Evolutionary conservation across 202 grass and related monocot genomes (phyloP), one percentile per base, ranked within the genome.

Genomic region (Musa balbisiana): DNA sequence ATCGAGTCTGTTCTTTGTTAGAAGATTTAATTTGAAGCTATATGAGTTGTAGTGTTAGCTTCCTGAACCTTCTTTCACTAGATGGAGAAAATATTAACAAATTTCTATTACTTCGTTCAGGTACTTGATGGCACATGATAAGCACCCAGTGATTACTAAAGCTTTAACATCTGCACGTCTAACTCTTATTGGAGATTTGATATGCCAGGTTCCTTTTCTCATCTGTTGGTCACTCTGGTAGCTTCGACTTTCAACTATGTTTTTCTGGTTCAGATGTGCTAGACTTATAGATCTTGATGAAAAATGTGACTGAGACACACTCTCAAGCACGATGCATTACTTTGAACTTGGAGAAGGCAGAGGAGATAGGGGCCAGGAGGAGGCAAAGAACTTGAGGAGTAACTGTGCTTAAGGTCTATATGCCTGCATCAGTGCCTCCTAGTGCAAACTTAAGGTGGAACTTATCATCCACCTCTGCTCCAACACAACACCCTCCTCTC

Each of bases 101-200:
- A 52, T 15, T 75, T 43, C 9, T 49, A 49, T 90, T 62, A 53
- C 23, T 78, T 64, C 29, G 66, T 67, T 11, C 75, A 96, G 93
- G 93, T 91, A 92, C 26, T 21, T 96, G 74, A 72, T 82, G 78
- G 60, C 87, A 83, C 88, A 93, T 56, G 94, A 98, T 80, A 92
- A 92, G 80, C 64, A 91, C 72, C 88, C 94, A 51, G 74, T 98
- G 76, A 83, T 80, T 1, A 88, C 94, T n/a, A 98, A 98, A 84
- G 91, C 91, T 9, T 80, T n/a, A n/a, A n/a, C n/a, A n/a, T n/a
- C n/a, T n/a, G n/a, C n/a, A n/a, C n/a, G n/a, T n/a, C n/a, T n/a
- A n/a, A n/a, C n/a, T n/a, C n/a, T n/a, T n/a, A n/a, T n/a, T n/a
- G n/a, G n/a, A n/a, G n/a, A n/a, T n/a, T n/a, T 98, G 67, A 98